Evolutionary conservation across 352 stramenopile genomes (phyloP).

Genomic region (Blastocystis sp.): DNA sequence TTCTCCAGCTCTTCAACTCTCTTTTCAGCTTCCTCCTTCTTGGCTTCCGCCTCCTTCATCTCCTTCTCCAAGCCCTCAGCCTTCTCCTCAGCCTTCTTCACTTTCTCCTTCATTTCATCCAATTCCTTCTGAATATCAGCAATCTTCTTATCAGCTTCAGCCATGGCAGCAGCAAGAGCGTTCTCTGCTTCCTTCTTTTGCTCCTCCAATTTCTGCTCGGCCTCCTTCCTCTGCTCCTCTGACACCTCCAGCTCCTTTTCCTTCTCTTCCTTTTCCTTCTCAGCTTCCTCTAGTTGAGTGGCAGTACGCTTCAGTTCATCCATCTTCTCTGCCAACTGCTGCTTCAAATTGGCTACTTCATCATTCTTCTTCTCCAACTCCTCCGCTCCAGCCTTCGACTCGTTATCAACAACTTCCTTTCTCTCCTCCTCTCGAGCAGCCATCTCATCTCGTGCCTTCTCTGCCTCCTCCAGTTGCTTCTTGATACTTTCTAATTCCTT

Average conservation of each 20-base stretch:
- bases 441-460: not conserved
- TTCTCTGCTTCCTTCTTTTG: conserved; percentile 16
- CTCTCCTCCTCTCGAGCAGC: not conserved
- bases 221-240: not conserved
- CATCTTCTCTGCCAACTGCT: conserved; percentile 19
- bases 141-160: not conserved
- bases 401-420: not conserved
- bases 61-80: not conserved
- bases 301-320: not conserved
- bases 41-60: not conserved
- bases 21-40: not conserved
- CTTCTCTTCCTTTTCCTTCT: conserved; percentile 35
- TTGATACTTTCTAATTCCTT: conserved; percentile 21
- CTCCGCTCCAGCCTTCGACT: not conserved
- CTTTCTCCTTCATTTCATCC: not conserved
- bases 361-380: conserved; percentile 35
- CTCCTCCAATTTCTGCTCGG: conserved; percentile 12
- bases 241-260: not conserved
- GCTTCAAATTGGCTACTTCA: not conserved
- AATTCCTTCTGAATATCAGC: conserved; percentile 23
- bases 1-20: not conserved
- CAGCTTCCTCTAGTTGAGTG: not conserved
- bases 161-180: not conserved
- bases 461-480: conserved; percentile 24
- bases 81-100: not conserved